Evolutionary conservation across 495 filamentous ascomycete species (phyloP).

Genomic region (Xylona heveae): DNA sequence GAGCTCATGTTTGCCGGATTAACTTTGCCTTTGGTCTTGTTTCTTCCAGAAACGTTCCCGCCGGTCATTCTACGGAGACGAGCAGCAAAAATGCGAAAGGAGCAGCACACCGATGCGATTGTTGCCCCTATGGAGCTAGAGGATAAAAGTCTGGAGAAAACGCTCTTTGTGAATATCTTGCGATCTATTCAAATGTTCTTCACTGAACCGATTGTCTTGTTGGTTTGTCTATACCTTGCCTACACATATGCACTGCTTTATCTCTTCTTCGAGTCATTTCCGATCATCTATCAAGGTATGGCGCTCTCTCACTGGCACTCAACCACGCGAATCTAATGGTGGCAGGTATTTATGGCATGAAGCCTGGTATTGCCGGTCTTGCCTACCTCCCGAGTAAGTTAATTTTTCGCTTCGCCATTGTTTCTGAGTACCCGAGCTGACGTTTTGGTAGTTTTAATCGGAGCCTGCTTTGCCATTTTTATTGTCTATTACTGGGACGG

Average conservation of each 20-base stretch:
- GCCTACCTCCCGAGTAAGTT: background rate
- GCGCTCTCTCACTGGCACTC: background rate
- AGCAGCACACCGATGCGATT: background rate
- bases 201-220: background rate
- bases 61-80: background rate
- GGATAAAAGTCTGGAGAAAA: background rate
- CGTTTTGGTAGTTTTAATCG: background rate
- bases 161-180: background rate
- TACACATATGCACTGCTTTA: background rate
- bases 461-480: background rate
- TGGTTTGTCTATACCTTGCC: background rate
- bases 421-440: too few species aligned
- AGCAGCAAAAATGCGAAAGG: background rate
- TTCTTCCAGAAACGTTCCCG: background rate
- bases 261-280: slow-evolving; percentile 1
- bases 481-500: background rate
- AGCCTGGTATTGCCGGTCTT: background rate
- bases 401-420: too few species aligned
- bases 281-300: background rate
- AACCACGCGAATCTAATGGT: background rate
- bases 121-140: background rate
- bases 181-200: background rate
- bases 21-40: background rate
- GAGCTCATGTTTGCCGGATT: background rate
- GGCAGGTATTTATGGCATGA: background rate